Conservation (phyloP, 257 asterid species). For the Phtheirospermum japonicum region DNA sequence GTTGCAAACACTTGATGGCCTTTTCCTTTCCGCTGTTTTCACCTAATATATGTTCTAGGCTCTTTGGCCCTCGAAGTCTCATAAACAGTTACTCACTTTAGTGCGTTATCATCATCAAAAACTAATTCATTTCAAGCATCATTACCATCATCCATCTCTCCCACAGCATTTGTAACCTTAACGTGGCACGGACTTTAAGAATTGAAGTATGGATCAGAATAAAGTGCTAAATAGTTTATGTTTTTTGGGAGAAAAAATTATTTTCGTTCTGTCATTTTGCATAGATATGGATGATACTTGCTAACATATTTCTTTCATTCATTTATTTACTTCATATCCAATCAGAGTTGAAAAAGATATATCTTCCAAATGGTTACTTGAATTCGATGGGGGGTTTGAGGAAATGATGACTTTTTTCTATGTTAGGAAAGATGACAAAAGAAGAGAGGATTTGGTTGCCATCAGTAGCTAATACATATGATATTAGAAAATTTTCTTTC, state of each 20-base stretch:
- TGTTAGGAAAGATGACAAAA: conserved; percentile 9
- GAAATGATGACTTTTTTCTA: conserved; percentile 14
- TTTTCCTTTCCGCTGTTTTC: no score
- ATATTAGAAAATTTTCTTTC: not conserved
- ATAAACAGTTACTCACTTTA: no score
- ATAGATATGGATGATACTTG: not conserved
- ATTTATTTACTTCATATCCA: no score
- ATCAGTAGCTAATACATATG: not conserved
- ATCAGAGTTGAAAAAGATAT: not conserved
- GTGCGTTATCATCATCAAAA: no score
- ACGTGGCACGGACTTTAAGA: not conserved
- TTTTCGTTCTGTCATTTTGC: conserved; percentile 11
- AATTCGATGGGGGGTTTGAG: not conserved
- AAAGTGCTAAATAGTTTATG: conserved; percentile 3
- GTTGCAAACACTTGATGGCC: no score
- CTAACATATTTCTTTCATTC: conserved; percentile 14
- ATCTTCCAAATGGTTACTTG: conserved; percentile 3
- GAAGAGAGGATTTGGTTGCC: conserved; percentile 13
- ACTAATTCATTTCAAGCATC: no score
- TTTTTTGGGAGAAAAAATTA: conserved; percentile 11
- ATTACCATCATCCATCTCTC: not conserved
- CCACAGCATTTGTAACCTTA: conserved; percentile 7
- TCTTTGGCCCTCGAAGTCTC: no score
- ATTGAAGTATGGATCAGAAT: not conserved
- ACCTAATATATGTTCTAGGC: no score